Evolutionary conservation across 495 filamentous ascomycete genomes (phyloP).

Genomic region (Tuber magnatum): DNA sequence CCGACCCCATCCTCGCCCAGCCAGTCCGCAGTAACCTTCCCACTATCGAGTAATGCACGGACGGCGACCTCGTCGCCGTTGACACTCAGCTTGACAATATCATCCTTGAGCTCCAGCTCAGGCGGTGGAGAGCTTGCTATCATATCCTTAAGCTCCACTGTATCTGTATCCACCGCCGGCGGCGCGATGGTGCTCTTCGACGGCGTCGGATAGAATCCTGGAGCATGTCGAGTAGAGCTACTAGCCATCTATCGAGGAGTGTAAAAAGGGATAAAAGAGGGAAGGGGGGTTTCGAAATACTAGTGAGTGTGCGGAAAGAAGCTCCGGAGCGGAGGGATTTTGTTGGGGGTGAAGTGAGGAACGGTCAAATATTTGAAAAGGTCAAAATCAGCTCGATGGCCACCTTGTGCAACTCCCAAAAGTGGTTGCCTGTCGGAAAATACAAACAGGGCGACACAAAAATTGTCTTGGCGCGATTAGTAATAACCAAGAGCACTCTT

Average conservation of each 20-base stretch:
- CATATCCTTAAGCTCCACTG: slow-evolving; percentile 62
- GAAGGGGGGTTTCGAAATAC: not conserved
- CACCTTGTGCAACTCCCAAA: not conserved
- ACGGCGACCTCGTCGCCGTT: slow-evolving; percentile 78
- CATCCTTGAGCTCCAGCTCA: slow-evolving; percentile 53
- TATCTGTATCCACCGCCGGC: slow-evolving; percentile 37
- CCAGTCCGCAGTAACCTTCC: slow-evolving; percentile 72
- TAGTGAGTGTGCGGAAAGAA: not conserved
- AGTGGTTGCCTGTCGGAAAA: not conserved
- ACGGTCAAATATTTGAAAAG: not conserved
- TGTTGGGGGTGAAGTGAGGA: not conserved
- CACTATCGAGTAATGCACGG: slow-evolving; percentile 76
- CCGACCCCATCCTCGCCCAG: slow-evolving; percentile 87
- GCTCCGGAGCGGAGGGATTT: not conserved
- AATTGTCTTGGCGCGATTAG: not conserved
- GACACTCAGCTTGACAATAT: slow-evolving; percentile 92
- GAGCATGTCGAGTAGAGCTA: slow-evolving; percentile 29
- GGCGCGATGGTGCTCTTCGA: slow-evolving; percentile 38
- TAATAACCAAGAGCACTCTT: not conserved
- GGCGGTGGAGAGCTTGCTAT: slow-evolving; percentile 43
- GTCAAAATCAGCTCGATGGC: not conserved
- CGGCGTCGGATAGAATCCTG: slow-evolving; percentile 28
- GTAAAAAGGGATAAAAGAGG: not conserved
- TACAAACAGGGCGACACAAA: not conserved
- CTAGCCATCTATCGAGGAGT: slow-evolving; percentile 26